These are phyloP conservation scores for Pseudozyma sp. DNA, from an alignment of 1,284 basidiomycete genomes.

Conservation along the genomic window DNA sequence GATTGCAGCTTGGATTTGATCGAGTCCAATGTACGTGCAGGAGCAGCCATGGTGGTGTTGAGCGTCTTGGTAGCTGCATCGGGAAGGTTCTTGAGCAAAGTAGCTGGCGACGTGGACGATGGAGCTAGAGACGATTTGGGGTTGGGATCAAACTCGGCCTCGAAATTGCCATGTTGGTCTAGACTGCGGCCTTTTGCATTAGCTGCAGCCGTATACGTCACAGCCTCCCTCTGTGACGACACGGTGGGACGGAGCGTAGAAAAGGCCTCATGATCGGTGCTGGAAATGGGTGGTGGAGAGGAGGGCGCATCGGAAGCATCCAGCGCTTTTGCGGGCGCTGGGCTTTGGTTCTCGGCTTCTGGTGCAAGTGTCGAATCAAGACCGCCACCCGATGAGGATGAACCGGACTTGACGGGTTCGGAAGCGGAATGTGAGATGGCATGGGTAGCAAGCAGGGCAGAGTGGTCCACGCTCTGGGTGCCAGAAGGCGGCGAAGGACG, in stretches of 20 bases:
- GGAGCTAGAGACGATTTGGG: constrained; percentile 4
- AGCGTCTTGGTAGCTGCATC: constrained; percentile 24
- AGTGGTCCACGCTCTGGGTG: constrained; percentile 2
- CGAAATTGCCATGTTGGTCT: constrained; percentile 22
- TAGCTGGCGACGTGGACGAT: constrained; percentile 12
- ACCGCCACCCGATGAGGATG: neutral
- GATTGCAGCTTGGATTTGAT: constrained; percentile 36
- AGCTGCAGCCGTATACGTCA: constrained; percentile 31
- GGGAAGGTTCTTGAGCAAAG: constrained; percentile 29
- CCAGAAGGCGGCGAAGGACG: constrained; percentile 3
- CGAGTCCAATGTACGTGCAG: constrained; percentile 24
- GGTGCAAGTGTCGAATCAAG: neutral
- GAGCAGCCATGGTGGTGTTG: constrained; percentile 25
- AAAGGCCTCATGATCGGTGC: constrained; percentile 21
- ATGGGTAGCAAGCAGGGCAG: constrained; percentile 18
- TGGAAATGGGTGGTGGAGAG: constrained; percentile 11
- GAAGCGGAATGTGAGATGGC: constrained; percentile 31
- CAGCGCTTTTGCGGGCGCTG: neutral
- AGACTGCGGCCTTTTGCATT: constrained; percentile 14
- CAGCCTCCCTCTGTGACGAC: constrained; percentile 13
- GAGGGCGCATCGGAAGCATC: neutral
- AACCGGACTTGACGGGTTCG: constrained; percentile 18
- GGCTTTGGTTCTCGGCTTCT: neutral
- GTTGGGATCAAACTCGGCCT: constrained; percentile 17
- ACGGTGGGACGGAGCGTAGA: constrained; percentile 13